Evolutionary conservation across 768 basidiomycete genomes (phyloP).

Genomic region (Trichaptum fuscoviolaceum): DNA sequence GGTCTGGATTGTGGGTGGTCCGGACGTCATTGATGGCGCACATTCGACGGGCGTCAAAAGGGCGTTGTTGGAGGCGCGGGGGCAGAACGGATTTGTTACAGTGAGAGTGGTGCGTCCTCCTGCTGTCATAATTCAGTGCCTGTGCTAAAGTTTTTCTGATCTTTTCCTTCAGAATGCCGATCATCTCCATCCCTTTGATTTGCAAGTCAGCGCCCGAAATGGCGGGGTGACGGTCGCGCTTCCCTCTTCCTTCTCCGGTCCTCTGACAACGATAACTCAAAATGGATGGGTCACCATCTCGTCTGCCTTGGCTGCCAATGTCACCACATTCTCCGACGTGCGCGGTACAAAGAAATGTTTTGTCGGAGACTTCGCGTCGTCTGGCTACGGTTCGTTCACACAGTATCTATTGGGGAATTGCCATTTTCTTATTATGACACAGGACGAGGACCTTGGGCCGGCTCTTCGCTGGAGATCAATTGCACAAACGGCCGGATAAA

Average conservation of each 20-base stretch:
- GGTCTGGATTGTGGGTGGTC: slow-evolving; percentile 1
- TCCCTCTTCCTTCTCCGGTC: background rate
- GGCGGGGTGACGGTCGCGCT: slow-evolving; percentile 43
- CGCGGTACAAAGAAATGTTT: slow-evolving; percentile 1
- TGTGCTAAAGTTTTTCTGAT: background rate
- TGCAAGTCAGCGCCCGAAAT: slow-evolving; percentile 40
- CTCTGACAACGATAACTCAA: slow-evolving; percentile 1
- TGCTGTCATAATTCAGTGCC: background rate
- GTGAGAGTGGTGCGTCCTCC: background rate
- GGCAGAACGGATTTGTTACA: background rate
- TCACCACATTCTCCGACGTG: slow-evolving; percentile 2
- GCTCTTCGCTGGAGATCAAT: background rate
- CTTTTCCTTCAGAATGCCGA: background rate
- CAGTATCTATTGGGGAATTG: background rate
- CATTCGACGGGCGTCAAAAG: background rate
- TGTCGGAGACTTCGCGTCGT: slow-evolving; percentile 3
- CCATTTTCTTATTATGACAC: background rate
- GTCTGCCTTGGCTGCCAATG: background rate
- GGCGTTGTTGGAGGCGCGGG: background rate
- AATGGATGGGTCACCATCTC: slow-evolving; percentile 4
- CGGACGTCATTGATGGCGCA: background rate
- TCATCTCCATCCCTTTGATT: background rate
- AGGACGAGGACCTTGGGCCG: background rate
- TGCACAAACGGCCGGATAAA: background rate
- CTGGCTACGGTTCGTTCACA: background rate